Evolutionary conservation across 768 basidiomycete genomes (phyloP).

Genomic region (Mycena rosella): DNA sequence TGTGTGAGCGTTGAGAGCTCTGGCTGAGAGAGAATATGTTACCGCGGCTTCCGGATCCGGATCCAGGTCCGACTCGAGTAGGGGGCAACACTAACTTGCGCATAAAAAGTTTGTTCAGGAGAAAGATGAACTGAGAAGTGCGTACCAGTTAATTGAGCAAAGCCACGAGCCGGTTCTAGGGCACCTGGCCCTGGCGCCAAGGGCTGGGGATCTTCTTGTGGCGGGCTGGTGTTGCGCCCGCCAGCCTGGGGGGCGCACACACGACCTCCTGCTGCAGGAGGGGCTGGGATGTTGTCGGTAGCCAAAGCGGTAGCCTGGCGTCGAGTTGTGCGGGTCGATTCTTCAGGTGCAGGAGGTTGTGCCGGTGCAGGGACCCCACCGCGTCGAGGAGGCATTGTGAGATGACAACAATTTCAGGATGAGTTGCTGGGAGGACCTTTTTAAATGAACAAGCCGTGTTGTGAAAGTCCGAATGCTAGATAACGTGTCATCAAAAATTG

Average conservation of each 20-base stretch:
- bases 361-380: conserved; percentile 19
- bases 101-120: conserved; percentile 18
- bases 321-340: conserved; percentile 15
- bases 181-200: conserved; percentile 13
- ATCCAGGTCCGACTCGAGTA: conserved; percentile 19
- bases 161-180: conserved; percentile 18
- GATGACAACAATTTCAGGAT: conserved; percentile 22
- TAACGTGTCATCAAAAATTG: conserved; percentile 16
- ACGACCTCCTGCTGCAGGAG: conserved; percentile 19
- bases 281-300: conserved; percentile 14
- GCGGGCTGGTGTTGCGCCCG: conserved; percentile 11
- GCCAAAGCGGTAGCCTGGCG: conserved; percentile 13
- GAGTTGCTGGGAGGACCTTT: conserved; percentile 16
- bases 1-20: conserved; percentile 20
- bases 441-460: conserved; percentile 17
- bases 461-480: conserved; percentile 16
- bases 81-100: conserved; percentile 16
- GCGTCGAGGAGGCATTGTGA: conserved; percentile 17
- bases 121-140: conserved; percentile 17
- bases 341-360: conserved; percentile 20
- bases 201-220: conserved; percentile 14
- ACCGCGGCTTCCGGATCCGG: conserved; percentile 19
- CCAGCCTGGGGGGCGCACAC: conserved; percentile 6
- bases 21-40: conserved; percentile 16
- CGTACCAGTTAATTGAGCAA: conserved; percentile 21